Conservation (phyloP, 2,329 filamentous ascomycete species). For the Sclerotinia trifoliorum region DNA sequence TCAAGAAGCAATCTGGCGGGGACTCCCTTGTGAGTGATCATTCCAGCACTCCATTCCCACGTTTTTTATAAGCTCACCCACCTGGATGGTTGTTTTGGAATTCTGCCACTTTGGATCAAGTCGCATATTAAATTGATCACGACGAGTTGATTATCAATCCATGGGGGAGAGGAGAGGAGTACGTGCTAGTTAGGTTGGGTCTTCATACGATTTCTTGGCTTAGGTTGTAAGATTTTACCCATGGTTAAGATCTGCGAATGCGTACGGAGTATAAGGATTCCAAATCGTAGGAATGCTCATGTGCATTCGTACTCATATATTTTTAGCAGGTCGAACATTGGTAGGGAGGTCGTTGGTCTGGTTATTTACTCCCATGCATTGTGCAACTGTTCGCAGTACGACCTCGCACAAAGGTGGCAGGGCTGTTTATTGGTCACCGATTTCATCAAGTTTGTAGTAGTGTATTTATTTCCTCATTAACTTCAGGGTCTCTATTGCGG, state of each 20-base stretch:
- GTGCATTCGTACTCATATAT: not conserved
- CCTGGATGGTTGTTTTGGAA: not conserved
- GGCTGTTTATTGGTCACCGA: not conserved
- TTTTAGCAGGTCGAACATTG: not conserved
- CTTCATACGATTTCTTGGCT: not conserved
- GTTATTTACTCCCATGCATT: not conserved
- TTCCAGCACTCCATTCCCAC: not conserved
- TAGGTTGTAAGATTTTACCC: too few species aligned
- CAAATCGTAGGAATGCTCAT: not conserved
- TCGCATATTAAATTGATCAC: not conserved
- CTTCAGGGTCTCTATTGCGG: not conserved
- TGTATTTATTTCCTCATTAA: not conserved
- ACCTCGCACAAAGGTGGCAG: not conserved
- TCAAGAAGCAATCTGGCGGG: slow-evolving; percentile 6
- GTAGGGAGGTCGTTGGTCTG: not conserved
- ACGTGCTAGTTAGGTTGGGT: not conserved
- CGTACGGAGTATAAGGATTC: not conserved
- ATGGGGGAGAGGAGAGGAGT: not conserved
- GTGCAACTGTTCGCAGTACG: not conserved
- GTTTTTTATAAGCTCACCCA: slow-evolving; percentile 11
- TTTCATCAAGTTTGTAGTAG: not conserved
- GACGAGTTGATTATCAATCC: not conserved
- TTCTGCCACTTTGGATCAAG: not conserved
- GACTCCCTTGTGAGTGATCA: slow-evolving; percentile 13
- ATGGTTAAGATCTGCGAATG: not conserved